A percentile compares a stretch with the other conserved stretches of the same genome.
These are phyloP conservation scores for Fusarium redolens DNA, from an alignment of 2,329 filamentous ascomycete genomes.

Conservation along the genomic window DNA sequence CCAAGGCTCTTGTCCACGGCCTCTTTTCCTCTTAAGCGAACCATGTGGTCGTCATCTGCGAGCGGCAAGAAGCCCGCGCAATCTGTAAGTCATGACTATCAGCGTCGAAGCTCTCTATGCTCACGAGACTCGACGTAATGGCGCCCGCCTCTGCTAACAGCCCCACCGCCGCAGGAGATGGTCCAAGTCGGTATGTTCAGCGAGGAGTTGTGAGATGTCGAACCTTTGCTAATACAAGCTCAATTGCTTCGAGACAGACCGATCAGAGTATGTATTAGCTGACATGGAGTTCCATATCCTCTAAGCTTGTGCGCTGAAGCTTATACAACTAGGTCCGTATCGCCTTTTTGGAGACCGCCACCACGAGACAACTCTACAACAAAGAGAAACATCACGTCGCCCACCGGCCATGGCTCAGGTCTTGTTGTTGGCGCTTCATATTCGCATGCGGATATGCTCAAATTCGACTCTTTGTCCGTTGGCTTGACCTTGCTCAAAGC, in stretches of 20 bases:
- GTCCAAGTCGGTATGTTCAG: conserved; percentile 89
- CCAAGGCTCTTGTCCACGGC: conserved; percentile 41
- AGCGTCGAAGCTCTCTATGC: conserved; percentile 27
- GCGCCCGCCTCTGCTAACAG: conserved; percentile 49
- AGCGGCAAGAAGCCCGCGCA: conserved; percentile 76
- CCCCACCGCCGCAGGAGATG: conserved; percentile 83
- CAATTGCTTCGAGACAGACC: conserved; percentile 57
- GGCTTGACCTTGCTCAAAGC: not conserved
- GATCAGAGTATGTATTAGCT: conserved; percentile 67
- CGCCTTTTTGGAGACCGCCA: conserved; percentile 86
- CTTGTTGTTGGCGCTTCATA: conserved; percentile 94
- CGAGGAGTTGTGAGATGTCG: conserved; percentile 20
- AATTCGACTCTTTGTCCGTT: conserved; percentile 81
- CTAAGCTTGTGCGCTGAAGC: conserved; percentile 44
- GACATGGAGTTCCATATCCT: not conserved
- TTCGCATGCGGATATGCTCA: conserved; percentile 94
- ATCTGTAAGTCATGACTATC: conserved; percentile 66
- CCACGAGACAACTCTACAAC: conserved; percentile 61
- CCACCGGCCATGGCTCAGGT: conserved; percentile 66
- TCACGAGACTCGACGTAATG: conserved; percentile 42
- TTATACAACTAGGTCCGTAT: conserved; percentile 71
- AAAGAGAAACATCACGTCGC: conserved; percentile 59
- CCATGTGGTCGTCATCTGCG: conserved; percentile 74
- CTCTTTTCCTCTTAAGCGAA: conserved; percentile 43
- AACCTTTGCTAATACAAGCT: conserved; percentile 43